Percentiles rank a stretch among this genome's conserved stretches.
Evolutionary conservation across 2,329 filamentous ascomycete species (phyloP).

Genomic region (Fusarium sp.): DNA sequence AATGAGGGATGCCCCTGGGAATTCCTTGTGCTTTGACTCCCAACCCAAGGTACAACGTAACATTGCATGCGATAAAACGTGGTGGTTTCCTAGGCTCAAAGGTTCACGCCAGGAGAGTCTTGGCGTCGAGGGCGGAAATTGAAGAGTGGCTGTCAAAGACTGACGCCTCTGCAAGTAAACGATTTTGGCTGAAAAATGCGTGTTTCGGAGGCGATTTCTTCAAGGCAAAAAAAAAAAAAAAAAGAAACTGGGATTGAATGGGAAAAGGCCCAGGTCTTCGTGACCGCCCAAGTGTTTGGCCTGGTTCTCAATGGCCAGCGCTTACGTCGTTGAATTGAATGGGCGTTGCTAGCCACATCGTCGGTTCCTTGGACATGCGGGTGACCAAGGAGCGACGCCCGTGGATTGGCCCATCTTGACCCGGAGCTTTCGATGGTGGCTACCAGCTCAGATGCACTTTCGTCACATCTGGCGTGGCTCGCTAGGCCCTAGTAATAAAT

Average conservation of each 20-base stretch:
- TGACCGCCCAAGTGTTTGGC: slow-evolving; percentile 16
- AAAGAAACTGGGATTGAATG: not conserved
- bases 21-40: not conserved
- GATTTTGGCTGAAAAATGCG: not conserved
- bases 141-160: not conserved
- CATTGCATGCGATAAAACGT: slow-evolving; percentile 10
- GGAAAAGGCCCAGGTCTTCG: not conserved
- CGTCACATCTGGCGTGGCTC: not conserved
- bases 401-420: not conserved
- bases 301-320: slow-evolving; percentile 7
- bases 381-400: slow-evolving; percentile 3
- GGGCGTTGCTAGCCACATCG: slow-evolving; percentile 6
- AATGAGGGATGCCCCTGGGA: not conserved
- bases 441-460: not conserved
- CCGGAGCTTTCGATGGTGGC: slow-evolving; percentile 20
- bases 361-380: slow-evolving; percentile 6
- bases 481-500: not conserved
- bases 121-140: not conserved
- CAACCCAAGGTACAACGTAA: not conserved
- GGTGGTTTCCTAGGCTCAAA: slow-evolving; percentile 11
- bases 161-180: not conserved
- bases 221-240: not conserved
- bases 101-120: slow-evolving; percentile 18
- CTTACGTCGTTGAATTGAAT: slow-evolving; percentile 17
- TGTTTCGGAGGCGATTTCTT: not conserved